These are phyloP conservation scores for Populus nigra DNA, from an alignment of 345 rosid genomes.

Conservation along the genomic window DNA sequence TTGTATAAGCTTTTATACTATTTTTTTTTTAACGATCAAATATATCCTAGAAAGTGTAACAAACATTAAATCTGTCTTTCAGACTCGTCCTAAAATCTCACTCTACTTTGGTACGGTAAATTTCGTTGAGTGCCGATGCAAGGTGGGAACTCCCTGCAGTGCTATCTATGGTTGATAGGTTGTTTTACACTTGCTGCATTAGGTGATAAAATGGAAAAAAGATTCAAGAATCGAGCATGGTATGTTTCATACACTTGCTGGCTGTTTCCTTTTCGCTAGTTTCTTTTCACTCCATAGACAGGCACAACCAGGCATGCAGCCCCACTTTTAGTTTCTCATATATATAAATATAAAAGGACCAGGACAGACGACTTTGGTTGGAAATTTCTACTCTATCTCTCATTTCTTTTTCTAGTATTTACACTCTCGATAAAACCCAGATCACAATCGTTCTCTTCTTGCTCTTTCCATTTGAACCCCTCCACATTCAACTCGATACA, in stretches of 20 bases:
- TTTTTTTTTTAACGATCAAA: too few species aligned
- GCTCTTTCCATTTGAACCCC: not conserved
- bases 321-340: not conserved
- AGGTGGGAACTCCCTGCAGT: too few species aligned
- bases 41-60: too few species aligned
- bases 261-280: not conserved
- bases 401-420: not conserved
- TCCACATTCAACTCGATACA: not conserved
- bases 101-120: too few species aligned
- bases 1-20: too few species aligned
- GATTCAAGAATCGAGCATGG: too few species aligned
- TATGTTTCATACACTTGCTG: not conserved
- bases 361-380: not conserved
- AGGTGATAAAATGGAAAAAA: not conserved
- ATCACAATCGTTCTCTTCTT: conserved; percentile 6
- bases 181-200: too few species aligned
- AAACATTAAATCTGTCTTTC: too few species aligned
- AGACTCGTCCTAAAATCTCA: too few species aligned
- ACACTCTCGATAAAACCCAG: conserved; percentile 4
- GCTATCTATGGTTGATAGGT: too few species aligned
- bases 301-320: not conserved
- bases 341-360: not conserved
- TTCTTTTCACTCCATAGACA: not conserved
- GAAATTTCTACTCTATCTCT: not conserved
- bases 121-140: too few species aligned